These are phyloP conservation scores for Colletotrichum musicola DNA, from an alignment of 2,329 filamentous ascomycete genomes.

Conservation along the genomic window DNA sequence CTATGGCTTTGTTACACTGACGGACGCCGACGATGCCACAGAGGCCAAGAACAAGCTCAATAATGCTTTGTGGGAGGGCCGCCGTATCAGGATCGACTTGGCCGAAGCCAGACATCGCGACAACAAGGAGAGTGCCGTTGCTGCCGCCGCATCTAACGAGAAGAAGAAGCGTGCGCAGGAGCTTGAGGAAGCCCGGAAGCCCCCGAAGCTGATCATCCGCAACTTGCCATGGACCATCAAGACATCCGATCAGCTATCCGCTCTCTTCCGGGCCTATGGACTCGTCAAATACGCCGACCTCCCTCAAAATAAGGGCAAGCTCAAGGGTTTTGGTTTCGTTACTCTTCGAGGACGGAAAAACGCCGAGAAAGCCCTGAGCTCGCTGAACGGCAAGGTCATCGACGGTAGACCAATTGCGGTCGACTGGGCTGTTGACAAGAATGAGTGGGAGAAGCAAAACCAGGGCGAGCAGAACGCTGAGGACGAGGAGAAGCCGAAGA, in stretches of 20 bases:
- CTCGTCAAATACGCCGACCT: conserved; percentile 91
- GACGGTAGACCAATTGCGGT: conserved; percentile 92
- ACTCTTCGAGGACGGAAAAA: conserved; percentile 90
- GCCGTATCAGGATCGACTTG: conserved; percentile 86
- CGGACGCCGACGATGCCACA: conserved; percentile 90
- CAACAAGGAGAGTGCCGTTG: conserved; percentile 48
- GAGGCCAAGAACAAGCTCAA: conserved; percentile 86
- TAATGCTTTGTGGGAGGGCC: conserved; percentile 81
- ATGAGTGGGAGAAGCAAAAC: conserved; percentile 80
- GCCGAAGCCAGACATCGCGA: conserved; percentile 86
- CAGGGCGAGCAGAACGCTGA: conserved; percentile 46
- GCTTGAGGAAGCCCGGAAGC: conserved; percentile 69
- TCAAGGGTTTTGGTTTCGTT: conserved; percentile 94
- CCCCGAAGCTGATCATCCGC: conserved; percentile 86
- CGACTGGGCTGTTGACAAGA: conserved; percentile 96
- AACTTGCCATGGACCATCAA: conserved; percentile 98
- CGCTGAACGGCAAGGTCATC: conserved; percentile 89
- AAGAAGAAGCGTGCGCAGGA: conserved; percentile 71
- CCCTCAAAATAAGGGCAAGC: conserved; percentile 80
- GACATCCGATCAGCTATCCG: conserved; percentile 81
- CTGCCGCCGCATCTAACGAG: conserved; percentile 53
- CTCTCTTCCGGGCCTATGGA: conserved; percentile 87
- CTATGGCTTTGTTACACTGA: conserved; percentile 97
- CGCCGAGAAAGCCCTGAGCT: conserved; percentile 87
- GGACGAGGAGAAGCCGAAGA: conserved; percentile 43